Percentiles rank a stretch among this genome's conserved stretches.
phyloP scores from a whole-genome alignment of 805 yeast species.

The Starmerella apis region DNA sequence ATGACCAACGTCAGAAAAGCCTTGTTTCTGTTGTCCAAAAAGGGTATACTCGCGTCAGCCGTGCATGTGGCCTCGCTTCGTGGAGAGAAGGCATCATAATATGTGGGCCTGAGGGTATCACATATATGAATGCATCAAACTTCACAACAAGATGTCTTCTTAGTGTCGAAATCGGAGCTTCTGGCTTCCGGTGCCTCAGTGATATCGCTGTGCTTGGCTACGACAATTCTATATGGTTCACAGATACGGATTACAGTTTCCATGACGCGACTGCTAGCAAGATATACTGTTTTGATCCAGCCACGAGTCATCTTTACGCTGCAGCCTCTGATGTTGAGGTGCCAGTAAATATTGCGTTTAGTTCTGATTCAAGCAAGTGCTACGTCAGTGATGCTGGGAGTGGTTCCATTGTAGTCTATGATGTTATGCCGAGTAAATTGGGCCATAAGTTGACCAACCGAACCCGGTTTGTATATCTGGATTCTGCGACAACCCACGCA shows the following conservation, averaged over 20 bases:
- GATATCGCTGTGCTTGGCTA: background rate
- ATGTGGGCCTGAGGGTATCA: conserved; percentile 5
- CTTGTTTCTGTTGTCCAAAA: background rate
- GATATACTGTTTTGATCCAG: background rate
- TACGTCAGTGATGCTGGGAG: conserved; percentile 3
- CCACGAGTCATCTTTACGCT: background rate
- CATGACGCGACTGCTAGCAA: conserved; percentile 2
- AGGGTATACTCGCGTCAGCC: background rate
- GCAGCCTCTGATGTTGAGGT: background rate
- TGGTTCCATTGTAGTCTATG: background rate
- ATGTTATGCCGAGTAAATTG: background rate
- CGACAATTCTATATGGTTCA: background rate
- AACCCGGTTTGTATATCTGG: background rate
- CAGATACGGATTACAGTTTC: conserved; percentile 1
- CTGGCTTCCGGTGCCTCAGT: background rate
- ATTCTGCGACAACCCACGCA: background rate
- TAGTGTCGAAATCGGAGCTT: background rate
- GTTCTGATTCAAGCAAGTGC: background rate
- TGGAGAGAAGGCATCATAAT: conserved; percentile 5
- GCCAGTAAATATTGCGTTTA: conserved; percentile 1
- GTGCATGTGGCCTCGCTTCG: background rate
- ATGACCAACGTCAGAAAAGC: background rate
- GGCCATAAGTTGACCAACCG: background rate
- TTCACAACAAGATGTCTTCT: background rate
- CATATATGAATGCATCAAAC: background rate